Conservation (phyloP, 257 asterid species). For the Nicotiana knightiana region DNA sequence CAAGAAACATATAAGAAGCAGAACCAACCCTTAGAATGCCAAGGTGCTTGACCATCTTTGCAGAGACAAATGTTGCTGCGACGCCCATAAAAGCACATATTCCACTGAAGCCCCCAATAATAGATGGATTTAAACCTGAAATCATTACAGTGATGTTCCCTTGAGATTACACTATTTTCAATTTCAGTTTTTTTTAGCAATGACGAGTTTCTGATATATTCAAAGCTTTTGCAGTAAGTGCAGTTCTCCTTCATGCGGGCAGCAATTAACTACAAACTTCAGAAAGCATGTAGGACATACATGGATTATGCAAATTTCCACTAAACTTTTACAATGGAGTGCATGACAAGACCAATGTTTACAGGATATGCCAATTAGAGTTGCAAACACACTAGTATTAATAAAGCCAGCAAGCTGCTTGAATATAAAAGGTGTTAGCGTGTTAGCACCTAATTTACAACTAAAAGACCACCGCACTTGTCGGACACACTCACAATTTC, state of each 20-base stretch:
- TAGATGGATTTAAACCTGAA: constrained; percentile 86
- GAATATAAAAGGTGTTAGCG: neutral
- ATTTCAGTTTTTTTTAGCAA: neutral
- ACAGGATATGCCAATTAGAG: neutral
- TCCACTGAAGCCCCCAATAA: constrained; percentile 88
- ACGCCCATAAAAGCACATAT: constrained; percentile 92
- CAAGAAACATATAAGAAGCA: constrained; percentile 2
- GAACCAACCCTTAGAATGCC: constrained; percentile 67
- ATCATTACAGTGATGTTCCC: constrained; percentile 14
- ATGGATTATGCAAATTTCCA: neutral
- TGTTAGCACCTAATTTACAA: neutral
- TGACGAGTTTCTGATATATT: neutral
- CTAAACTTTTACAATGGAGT: neutral
- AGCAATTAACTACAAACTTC: neutral
- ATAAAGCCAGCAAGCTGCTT: neutral
- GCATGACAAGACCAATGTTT: neutral
- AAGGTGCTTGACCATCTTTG: constrained; percentile 63
- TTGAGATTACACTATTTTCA: neutral
- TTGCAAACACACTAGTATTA: neutral
- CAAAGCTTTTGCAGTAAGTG: neutral
- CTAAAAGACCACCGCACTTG: neutral
- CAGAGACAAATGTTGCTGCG: constrained; percentile 83
- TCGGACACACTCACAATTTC: neutral
- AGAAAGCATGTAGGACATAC: neutral
- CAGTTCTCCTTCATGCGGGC: neutral